phyloP scores from a whole-genome alignment of 2,329 filamentous ascomycete genomes.

The Raffaelea albimanens region DNA sequence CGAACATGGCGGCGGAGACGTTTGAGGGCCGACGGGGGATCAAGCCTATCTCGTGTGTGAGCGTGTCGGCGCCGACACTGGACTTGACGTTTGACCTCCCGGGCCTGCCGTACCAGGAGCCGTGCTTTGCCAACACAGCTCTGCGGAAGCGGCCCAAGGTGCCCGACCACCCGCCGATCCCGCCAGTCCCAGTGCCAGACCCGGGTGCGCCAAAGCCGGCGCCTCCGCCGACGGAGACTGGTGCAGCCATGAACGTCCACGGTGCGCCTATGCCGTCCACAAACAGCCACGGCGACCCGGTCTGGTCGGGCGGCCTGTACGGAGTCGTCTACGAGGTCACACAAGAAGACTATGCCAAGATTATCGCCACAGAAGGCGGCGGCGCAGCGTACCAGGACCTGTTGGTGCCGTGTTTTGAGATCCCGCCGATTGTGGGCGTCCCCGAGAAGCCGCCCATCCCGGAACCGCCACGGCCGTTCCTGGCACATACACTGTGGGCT shows the following conservation, averaged over 20 bases:
- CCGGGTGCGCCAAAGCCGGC: constrained; percentile 11
- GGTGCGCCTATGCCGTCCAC: too few relatives aligned
- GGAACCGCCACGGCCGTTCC: constrained; percentile 52
- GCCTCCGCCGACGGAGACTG: not conserved
- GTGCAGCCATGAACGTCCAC: not conserved
- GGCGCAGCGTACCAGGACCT: constrained; percentile 80
- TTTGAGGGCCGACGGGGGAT: constrained; percentile 74
- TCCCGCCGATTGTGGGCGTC: constrained; percentile 48
- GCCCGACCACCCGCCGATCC: constrained; percentile 21
- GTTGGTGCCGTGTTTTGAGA: constrained; percentile 64
- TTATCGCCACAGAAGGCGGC: constrained; percentile 85
- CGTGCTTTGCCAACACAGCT: constrained; percentile 81
- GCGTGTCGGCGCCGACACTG: constrained; percentile 72
- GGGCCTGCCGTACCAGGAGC: constrained; percentile 77
- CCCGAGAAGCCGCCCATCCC: constrained; percentile 55
- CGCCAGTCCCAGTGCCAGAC: constrained; percentile 12
- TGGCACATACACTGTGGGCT: constrained; percentile 77
- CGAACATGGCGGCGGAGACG: constrained; percentile 72
- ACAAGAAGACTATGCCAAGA: constrained; percentile 67
- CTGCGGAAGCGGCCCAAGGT: constrained; percentile 46
- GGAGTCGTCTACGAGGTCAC: constrained; percentile 97
- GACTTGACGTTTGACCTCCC: constrained; percentile 76
- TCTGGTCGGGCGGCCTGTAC: constrained; percentile 74
- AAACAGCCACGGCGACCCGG: constrained; percentile 36
- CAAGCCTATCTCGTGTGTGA: constrained; percentile 68